Evolutionary conservation across 2,329 filamentous ascomycete species (phyloP).

Genomic region (Aspergillus sp.): DNA sequence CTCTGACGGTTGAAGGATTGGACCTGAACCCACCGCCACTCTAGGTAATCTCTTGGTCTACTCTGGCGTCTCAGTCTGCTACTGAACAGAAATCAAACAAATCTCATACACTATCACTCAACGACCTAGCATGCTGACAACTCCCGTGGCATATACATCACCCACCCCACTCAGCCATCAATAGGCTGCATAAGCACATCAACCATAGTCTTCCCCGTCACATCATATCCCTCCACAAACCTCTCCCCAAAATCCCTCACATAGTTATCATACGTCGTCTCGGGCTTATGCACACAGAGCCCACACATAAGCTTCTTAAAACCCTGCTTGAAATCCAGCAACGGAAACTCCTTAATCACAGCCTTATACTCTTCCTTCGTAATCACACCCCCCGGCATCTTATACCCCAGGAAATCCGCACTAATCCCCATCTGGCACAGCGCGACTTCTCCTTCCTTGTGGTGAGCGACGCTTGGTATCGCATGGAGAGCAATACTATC

Average conservation of each 20-base stretch:
- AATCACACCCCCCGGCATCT: background rate
- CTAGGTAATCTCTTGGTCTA: conserved; percentile 2
- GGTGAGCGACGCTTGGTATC: background rate
- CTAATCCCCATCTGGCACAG: conserved; percentile 2
- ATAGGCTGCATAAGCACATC: background rate
- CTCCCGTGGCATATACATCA: background rate
- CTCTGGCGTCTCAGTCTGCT: background rate
- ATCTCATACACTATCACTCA: background rate
- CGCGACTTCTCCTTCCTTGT: background rate
- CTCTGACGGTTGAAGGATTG: conserved; percentile 62
- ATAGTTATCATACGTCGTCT: conserved; percentile 12
- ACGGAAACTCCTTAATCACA: conserved; percentile 1
- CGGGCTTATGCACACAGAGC: conserved; percentile 5
- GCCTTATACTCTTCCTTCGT: background rate
- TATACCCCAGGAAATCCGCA: conserved; percentile 6
- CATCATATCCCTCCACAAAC: background rate
- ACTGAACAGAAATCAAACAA: background rate
- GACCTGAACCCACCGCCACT: conserved; percentile 64
- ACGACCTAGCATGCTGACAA: background rate
- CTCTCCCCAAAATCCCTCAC: conserved; percentile 1
- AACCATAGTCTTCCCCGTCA: background rate
- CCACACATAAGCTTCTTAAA: conserved; percentile 6
- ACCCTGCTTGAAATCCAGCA: background rate
- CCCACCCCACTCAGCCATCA: background rate
- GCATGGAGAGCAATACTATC: conserved; percentile 8